Evolutionary conservation across 495 filamentous ascomycete species (phyloP).

Genomic region (Penicillium canariense): DNA sequence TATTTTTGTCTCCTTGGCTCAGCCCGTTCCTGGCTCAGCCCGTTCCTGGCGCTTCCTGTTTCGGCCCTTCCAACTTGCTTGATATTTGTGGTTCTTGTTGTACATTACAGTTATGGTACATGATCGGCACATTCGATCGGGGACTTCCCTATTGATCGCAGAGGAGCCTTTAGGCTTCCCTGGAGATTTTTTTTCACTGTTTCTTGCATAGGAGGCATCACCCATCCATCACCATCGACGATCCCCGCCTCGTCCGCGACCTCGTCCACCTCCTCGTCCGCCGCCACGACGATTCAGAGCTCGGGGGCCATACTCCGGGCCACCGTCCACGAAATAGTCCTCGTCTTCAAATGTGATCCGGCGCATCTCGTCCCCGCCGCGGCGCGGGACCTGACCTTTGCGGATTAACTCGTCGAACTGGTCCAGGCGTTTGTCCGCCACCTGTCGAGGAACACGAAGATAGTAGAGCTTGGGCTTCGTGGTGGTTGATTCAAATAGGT

Average conservation of each 20-base stretch:
- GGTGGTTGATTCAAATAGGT: slow-evolving; percentile 60
- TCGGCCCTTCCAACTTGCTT: not conserved
- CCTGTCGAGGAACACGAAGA: slow-evolving; percentile 48
- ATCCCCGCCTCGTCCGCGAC: slow-evolving; percentile 20
- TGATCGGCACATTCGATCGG: not conserved
- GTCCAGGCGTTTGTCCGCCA: slow-evolving; percentile 63
- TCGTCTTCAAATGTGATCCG: slow-evolving; percentile 77
- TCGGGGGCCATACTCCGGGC: slow-evolving; percentile 58
- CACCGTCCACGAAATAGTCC: slow-evolving; percentile 69
- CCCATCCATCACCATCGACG: not conserved
- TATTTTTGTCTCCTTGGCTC: slow-evolving; percentile 10
- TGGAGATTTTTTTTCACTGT: not conserved
- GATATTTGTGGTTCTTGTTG: not conserved
- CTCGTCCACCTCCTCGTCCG: slow-evolving; percentile 39
- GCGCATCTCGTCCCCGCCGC: slow-evolving; percentile 63
- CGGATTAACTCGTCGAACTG: slow-evolving; percentile 54
- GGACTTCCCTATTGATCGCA: slow-evolving; percentile 6
- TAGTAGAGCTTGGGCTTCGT: slow-evolving; percentile 71
- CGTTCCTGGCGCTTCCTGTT: slow-evolving; percentile 4
- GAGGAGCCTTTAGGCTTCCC: slow-evolving; percentile 1
- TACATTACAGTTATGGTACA: slow-evolving; percentile 7
- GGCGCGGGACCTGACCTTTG: slow-evolving; percentile 43
- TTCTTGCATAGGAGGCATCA: not conserved
- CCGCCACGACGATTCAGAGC: slow-evolving; percentile 26
- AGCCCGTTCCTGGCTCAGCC: not conserved